A percentile compares a stretch with the other conserved stretches of the same genome.
Evolutionary conservation across 441 rosid genomes (phyloP).

Genomic region (Lepidium campestre): DNA sequence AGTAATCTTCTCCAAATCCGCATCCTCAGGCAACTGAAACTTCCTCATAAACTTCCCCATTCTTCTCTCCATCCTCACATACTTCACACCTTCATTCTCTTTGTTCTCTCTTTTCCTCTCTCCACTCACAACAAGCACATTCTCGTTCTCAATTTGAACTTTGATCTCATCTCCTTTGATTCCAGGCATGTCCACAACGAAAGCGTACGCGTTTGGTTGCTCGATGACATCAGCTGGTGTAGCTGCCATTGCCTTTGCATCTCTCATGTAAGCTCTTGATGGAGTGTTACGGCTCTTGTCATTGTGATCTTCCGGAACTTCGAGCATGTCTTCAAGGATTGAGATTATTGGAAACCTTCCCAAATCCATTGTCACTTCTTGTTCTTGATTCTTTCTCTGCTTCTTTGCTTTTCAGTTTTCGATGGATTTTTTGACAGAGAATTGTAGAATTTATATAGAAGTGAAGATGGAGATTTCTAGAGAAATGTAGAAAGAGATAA

Average conservation of each 20-base stretch:
- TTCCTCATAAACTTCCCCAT: slow-evolving; percentile 82
- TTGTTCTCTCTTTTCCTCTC: slow-evolving; percentile 38
- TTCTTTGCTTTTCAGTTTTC: not conserved
- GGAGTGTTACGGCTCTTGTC: slow-evolving; percentile 34
- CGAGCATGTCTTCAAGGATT: slow-evolving; percentile 37
- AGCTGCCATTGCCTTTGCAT: slow-evolving; percentile 58
- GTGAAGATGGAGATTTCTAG: slow-evolving; percentile 19
- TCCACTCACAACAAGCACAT: slow-evolving; percentile 37
- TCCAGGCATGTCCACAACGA: slow-evolving; percentile 71
- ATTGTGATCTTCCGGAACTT: slow-evolving; percentile 34
- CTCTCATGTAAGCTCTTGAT: slow-evolving; percentile 43
- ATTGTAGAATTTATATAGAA: not conserved
- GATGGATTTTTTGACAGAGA: not conserved
- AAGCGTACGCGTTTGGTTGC: slow-evolving; percentile 32
- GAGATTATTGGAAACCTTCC: slow-evolving; percentile 32
- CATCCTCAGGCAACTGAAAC: slow-evolving; percentile 73
- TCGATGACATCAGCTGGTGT: slow-evolving; percentile 65
- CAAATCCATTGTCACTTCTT: slow-evolving; percentile 16
- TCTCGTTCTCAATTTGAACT: slow-evolving; percentile 44
- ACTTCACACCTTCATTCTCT: slow-evolving; percentile 43
- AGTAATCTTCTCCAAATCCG: slow-evolving; percentile 52
- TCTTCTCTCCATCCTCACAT: slow-evolving; percentile 80
- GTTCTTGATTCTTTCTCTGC: not conserved
- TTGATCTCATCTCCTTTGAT: slow-evolving; percentile 39
- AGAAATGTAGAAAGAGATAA: not conserved